Conservation (phyloP, 1,139 yeast genomes). For the Arxiozyma bovina region DNA sequence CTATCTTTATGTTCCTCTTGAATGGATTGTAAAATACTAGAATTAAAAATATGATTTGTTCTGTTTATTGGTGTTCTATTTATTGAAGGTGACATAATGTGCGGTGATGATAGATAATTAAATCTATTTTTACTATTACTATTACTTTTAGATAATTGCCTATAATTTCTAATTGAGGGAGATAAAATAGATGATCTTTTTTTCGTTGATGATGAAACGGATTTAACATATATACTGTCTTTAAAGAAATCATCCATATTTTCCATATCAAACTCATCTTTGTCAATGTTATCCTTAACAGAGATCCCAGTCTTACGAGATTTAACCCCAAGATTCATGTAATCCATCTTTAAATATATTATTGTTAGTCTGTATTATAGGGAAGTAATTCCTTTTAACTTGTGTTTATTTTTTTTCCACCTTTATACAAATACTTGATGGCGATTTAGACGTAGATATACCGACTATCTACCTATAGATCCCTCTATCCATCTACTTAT, state of each 20-base stretch:
- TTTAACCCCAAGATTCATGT: slow-evolving; percentile 44
- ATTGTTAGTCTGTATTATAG: background rate
- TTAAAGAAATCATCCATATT: slow-evolving; percentile 69
- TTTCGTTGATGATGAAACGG: background rate
- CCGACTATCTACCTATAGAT: background rate
- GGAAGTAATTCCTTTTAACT: background rate
- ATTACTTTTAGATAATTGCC: background rate
- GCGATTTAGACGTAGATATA: too few species aligned
- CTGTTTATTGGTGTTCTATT: background rate
- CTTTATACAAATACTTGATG: background rate
- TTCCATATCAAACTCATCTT: slow-evolving; percentile 70
- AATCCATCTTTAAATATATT: slow-evolving; percentile 32
- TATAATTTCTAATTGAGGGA: background rate
- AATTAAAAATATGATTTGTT: background rate
- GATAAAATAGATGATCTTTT: background rate
- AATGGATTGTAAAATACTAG: background rate
- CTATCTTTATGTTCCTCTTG: background rate
- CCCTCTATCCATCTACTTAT: too few species aligned
- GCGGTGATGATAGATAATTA: slow-evolving; percentile 9
- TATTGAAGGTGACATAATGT: slow-evolving; percentile 9
- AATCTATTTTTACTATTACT: background rate
- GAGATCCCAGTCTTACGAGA: slow-evolving; percentile 55
- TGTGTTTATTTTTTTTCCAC: background rate
- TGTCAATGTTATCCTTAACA: slow-evolving; percentile 42
- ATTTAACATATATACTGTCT: slow-evolving; percentile 32